These are phyloP conservation scores for Aspergillus taichungensis DNA, from an alignment of 495 filamentous ascomycete genomes.

Conservation along the genomic window DNA sequence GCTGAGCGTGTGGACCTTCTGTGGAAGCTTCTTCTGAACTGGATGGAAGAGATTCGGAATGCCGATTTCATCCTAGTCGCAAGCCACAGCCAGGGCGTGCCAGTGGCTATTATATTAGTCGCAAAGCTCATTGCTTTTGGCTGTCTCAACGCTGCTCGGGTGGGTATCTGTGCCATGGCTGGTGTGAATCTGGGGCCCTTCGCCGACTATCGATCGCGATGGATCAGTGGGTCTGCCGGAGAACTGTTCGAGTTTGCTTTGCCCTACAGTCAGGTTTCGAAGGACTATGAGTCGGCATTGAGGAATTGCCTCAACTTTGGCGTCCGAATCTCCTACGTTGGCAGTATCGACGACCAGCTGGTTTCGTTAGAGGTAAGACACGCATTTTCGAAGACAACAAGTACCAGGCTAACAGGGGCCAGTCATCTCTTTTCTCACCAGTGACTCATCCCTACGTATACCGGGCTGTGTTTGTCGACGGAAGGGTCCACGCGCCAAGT, in stretches of 20 bases:
- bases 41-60: conserved; percentile 80
- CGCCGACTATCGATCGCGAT: conserved; percentile 70
- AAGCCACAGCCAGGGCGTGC: conserved; percentile 92
- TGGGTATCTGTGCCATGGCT: conserved; percentile 88
- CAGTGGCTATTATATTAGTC: conserved; percentile 87
- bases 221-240: conserved; percentile 77
- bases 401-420: conserved; percentile 9
- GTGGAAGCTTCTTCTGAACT: conserved; percentile 91
- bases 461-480: conserved; percentile 89
- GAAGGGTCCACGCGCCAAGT: conserved; percentile 83
- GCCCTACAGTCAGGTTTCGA: conserved; percentile 68
- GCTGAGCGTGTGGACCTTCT: conserved; percentile 79
- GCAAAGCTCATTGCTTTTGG: conserved; percentile 78
- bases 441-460: conserved; percentile 86
- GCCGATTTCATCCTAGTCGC: conserved; percentile 86
- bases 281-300: conserved; percentile 68
- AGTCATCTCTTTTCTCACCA: conserved; percentile 79
- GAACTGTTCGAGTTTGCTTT: conserved; percentile 90
- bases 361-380: conserved; percentile 71
- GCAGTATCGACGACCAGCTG: conserved; percentile 93
- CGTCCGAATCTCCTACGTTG: conserved; percentile 73
- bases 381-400: background rate
- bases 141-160: conserved; percentile 58
- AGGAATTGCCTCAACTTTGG: conserved; percentile 65
- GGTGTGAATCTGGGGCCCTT: conserved; percentile 93